phyloP scores from a whole-genome alignment of 2,329 filamentous ascomycete genomes.

The Neonectria hederae region DNA sequence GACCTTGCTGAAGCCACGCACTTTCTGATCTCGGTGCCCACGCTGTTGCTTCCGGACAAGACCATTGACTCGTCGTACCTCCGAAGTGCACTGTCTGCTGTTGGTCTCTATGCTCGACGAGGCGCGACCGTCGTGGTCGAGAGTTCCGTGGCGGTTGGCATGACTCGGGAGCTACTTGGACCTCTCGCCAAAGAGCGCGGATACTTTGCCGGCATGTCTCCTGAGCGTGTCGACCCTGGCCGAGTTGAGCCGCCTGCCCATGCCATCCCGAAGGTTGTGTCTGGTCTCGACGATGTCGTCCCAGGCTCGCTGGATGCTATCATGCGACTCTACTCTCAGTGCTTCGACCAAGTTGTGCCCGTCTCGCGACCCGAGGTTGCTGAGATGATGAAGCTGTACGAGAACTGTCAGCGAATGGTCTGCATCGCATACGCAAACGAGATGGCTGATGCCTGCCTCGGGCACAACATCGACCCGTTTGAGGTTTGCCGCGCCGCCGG shows the following conservation, averaged over 20 bases:
- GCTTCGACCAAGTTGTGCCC: constrained; percentile 58
- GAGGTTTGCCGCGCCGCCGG: constrained; percentile 60
- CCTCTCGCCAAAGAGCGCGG: constrained; percentile 54
- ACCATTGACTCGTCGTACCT: constrained; percentile 59
- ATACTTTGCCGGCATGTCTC: constrained; percentile 61
- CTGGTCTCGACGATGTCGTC: constrained; percentile 58
- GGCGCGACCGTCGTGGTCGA: constrained; percentile 62
- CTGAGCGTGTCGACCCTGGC: constrained; percentile 63
- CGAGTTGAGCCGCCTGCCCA: constrained; percentile 51
- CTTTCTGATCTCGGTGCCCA: constrained; percentile 64
- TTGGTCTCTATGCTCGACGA: constrained; percentile 52
- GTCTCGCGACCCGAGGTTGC: constrained; percentile 64
- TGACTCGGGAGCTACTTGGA: constrained; percentile 60
- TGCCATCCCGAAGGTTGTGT: constrained; percentile 63
- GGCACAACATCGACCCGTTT: constrained; percentile 58
- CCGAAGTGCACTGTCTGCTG: constrained; percentile 53
- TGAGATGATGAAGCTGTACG: constrained; percentile 67
- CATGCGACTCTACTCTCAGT: constrained; percentile 54
- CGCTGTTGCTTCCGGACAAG: constrained; percentile 57
- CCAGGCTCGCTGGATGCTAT: constrained; percentile 58
- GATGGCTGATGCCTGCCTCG: constrained; percentile 62
- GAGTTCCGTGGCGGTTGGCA: constrained; percentile 64
- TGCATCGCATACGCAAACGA: constrained; percentile 65
- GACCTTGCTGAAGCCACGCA: constrained; percentile 57
- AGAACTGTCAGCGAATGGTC: constrained; percentile 67